A percentile compares a stretch with the other conserved stretches of the same genome.
phyloP scores from a whole-genome alignment of 192 early-diverging fungal genomes.

The Oehlia diaphana region DNA sequence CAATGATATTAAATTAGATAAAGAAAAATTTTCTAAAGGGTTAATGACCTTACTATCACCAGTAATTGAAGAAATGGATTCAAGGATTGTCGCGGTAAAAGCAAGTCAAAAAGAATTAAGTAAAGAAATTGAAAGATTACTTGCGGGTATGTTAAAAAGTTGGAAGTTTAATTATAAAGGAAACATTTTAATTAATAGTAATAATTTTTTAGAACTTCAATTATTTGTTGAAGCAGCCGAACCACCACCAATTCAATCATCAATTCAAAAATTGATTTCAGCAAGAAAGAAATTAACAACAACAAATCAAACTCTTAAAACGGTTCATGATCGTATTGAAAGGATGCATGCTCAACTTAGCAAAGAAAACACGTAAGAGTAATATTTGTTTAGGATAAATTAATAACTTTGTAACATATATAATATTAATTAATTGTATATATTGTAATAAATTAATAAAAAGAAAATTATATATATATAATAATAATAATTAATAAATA shows the following conservation, averaged over 20 bases:
- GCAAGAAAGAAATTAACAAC: slow-evolving; percentile 47
- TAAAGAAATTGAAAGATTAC: slow-evolving; percentile 57
- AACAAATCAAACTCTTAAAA: slow-evolving; percentile 48
- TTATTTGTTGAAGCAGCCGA: slow-evolving; percentile 50
- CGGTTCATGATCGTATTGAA: slow-evolving; percentile 46
- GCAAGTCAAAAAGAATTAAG: slow-evolving; percentile 55
- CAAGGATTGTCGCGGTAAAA: slow-evolving; percentile 47
- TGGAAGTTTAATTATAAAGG: too few relatives aligned
- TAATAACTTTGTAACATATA: too few relatives aligned
- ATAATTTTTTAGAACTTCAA: slow-evolving; percentile 46
- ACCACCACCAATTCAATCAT: slow-evolving; percentile 50
- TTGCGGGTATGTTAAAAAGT: slow-evolving; percentile 42
- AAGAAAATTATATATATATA: too few relatives aligned
- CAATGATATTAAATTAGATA: background rate
- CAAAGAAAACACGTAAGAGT: slow-evolving; percentile 9
- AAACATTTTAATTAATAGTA: background rate
- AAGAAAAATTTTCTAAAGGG: slow-evolving; percentile 41
- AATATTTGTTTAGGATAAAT: background rate
- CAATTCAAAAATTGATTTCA: slow-evolving; percentile 48
- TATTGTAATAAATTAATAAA: too few relatives aligned
- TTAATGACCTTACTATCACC: slow-evolving; percentile 46
- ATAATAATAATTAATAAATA: too few relatives aligned
- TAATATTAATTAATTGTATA: too few relatives aligned
- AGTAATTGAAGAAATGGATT: slow-evolving; percentile 54
- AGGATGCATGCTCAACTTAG: slow-evolving; percentile 42